Evolutionary conservation across 2,329 filamentous ascomycete species (phyloP).

Genomic region (Colletotrichum ledebouriae): DNA sequence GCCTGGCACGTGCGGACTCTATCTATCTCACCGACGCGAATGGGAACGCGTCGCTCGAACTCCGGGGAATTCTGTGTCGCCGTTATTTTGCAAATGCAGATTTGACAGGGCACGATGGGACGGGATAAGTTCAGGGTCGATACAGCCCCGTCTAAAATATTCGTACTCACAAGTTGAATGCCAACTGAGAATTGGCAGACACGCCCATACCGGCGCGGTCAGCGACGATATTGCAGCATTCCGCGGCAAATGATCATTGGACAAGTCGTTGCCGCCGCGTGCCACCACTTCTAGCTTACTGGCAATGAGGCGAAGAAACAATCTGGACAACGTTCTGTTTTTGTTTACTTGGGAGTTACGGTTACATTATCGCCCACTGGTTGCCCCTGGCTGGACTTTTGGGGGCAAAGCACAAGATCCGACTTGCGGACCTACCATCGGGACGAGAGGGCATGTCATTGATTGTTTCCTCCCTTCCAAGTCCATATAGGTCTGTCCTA

Average conservation of each 20-base stretch:
- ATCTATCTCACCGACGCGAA: slow-evolving; percentile 1
- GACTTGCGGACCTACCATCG: background rate
- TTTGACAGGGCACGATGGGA: slow-evolving; percentile 41
- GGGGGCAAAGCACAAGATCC: background rate
- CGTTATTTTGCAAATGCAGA: slow-evolving; percentile 24
- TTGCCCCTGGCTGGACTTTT: slow-evolving; percentile 10
- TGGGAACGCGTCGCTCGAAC: slow-evolving; percentile 11
- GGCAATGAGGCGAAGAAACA: slow-evolving; percentile 1
- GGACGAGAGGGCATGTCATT: slow-evolving; percentile 1
- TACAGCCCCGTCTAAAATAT: slow-evolving; percentile 18
- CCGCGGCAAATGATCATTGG: slow-evolving; percentile 4
- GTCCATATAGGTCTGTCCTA: slow-evolving; percentile 3
- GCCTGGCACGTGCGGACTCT: slow-evolving; percentile 8
- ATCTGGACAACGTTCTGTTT: background rate
- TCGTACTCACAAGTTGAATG: slow-evolving; percentile 15
- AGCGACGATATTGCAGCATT: slow-evolving; percentile 36
- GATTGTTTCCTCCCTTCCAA: too few species aligned
- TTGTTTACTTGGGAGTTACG: background rate
- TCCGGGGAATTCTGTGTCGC: slow-evolving; percentile 1
- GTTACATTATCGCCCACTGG: slow-evolving; percentile 7
- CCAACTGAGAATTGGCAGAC: slow-evolving; percentile 30
- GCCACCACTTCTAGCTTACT: slow-evolving; percentile 15
- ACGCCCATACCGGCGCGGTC: slow-evolving; percentile 31
- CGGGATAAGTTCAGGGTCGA: slow-evolving; percentile 23
- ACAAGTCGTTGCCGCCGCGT: slow-evolving; percentile 10